These are phyloP conservation scores for Pseudozyma sp. DNA, from an alignment of 1,284 basidiomycete genomes.

Conservation along the genomic window DNA sequence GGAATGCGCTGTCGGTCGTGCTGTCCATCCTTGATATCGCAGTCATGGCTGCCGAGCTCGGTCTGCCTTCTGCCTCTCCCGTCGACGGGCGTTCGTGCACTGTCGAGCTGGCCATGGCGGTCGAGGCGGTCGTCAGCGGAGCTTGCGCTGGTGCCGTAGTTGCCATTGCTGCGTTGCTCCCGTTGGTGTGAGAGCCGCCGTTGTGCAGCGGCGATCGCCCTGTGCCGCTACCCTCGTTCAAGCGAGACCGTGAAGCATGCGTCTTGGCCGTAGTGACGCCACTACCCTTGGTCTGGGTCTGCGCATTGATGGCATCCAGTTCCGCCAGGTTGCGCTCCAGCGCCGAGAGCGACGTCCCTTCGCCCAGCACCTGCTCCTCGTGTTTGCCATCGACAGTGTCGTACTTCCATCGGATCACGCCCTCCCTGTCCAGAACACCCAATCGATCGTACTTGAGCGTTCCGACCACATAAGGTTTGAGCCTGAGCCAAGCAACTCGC, in stretches of 20 bases:
- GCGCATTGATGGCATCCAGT: slow-evolving; percentile 36
- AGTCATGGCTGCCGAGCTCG: slow-evolving; percentile 13
- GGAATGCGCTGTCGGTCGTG: slow-evolving; percentile 17
- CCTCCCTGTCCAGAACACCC: slow-evolving; percentile 45
- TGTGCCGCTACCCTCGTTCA: slow-evolving; percentile 1
- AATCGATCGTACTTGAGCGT: slow-evolving; percentile 55
- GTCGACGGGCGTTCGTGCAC: background rate
- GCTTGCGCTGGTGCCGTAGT: background rate
- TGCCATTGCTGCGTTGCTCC: background rate
- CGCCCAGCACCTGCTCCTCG: slow-evolving; percentile 57
- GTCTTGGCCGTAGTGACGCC: slow-evolving; percentile 7
- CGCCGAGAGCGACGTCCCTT: slow-evolving; percentile 52
- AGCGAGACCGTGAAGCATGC: slow-evolving; percentile 8
- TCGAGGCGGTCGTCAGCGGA: background rate
- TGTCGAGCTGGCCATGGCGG: background rate
- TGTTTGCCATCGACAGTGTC: slow-evolving; percentile 42
- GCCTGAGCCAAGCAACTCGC: slow-evolving; percentile 59
- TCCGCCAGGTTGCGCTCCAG: slow-evolving; percentile 50
- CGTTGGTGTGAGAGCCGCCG: slow-evolving; percentile 1
- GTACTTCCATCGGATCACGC: slow-evolving; percentile 56
- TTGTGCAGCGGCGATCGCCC: slow-evolving; percentile 1
- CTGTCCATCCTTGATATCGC: slow-evolving; percentile 20
- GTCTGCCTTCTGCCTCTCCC: slow-evolving; percentile 19
- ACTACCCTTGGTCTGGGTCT: slow-evolving; percentile 1
- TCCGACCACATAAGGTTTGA: slow-evolving; percentile 59